Conservation (phyloP, 805 yeast genomes). For the Candida railenensis region DNA sequence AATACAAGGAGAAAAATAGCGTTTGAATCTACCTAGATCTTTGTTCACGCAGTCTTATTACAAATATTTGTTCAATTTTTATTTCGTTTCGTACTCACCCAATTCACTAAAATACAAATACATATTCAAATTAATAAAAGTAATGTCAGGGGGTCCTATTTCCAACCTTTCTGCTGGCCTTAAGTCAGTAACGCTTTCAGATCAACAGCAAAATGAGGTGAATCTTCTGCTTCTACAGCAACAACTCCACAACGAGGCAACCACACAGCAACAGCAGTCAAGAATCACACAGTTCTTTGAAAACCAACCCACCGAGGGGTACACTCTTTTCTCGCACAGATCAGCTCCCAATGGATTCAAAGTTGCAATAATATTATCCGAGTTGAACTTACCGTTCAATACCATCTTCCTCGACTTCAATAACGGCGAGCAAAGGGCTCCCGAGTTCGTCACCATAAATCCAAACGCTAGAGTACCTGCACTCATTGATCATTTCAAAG, state of each 20-base stretch:
- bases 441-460: slow-evolving; percentile 88
- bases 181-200: slow-evolving; percentile 40
- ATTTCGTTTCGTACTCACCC: too few species aligned
- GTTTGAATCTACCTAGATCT: too few species aligned
- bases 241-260: slow-evolving; percentile 42
- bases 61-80: too few species aligned
- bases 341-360: slow-evolving; percentile 96
- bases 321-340: slow-evolving; percentile 76
- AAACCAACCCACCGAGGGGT: slow-evolving; percentile 78
- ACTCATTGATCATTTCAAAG: slow-evolving; percentile 80
- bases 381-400: slow-evolving; percentile 73
- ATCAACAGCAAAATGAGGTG: slow-evolving; percentile 42
- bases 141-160: slow-evolving; percentile 22
- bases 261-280: slow-evolving; percentile 45
- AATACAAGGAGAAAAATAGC: too few species aligned
- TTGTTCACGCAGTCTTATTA: too few species aligned
- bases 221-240: slow-evolving; percentile 44
- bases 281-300: slow-evolving; percentile 71
- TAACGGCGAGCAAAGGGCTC: slow-evolving; percentile 87
- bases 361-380: slow-evolving; percentile 86
- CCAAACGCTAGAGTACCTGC: slow-evolving; percentile 98
- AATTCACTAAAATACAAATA: not conserved
- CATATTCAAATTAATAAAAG: not conserved
- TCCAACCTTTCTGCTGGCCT: slow-evolving; percentile 48
- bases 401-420: slow-evolving; percentile 86